phyloP scores from a whole-genome alignment of 108 stramenopile species.

The Discostella stelligeroides region DNA sequence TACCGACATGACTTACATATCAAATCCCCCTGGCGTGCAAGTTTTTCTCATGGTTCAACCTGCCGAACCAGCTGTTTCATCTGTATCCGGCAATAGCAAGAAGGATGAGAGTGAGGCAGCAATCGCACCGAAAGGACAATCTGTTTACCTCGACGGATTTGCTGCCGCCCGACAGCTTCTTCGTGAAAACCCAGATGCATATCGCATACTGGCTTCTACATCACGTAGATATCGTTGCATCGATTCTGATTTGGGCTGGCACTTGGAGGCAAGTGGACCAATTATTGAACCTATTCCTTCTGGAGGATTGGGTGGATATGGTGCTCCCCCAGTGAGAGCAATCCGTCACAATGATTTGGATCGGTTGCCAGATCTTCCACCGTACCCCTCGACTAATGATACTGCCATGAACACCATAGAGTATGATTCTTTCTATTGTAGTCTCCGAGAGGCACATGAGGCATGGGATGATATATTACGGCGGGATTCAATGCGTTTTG shows the following conservation, averaged over 20 bases:
- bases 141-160: slow-evolving; percentile 76
- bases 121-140: slow-evolving; percentile 38
- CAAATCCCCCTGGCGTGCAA: slow-evolving; percentile 83
- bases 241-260: slow-evolving; percentile 75
- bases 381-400: slow-evolving; percentile 18
- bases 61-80: slow-evolving; percentile 23
- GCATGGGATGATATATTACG: slow-evolving; percentile 71
- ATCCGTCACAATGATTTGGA: slow-evolving; percentile 90
- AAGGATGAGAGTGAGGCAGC: neutral
- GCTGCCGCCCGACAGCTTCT: slow-evolving; percentile 61
- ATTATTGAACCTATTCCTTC: slow-evolving; percentile 52
- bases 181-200: slow-evolving; percentile 56
- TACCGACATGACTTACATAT: slow-evolving; percentile 84
- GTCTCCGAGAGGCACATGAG: slow-evolving; percentile 59
- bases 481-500: slow-evolving; percentile 71
- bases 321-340: slow-evolving; percentile 36
- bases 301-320: slow-evolving; percentile 27
- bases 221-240: slow-evolving; percentile 67
- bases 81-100: slow-evolving; percentile 4
- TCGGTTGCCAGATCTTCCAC: slow-evolving; percentile 81
- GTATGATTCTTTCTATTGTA: slow-evolving; percentile 58
- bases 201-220: slow-evolving; percentile 55
- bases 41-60: slow-evolving; percentile 87
- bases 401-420: neutral
- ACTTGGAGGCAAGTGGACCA: slow-evolving; percentile 73